Conservation (phyloP, 768 basidiomycete species). For the Mycena haematopus region DNA sequence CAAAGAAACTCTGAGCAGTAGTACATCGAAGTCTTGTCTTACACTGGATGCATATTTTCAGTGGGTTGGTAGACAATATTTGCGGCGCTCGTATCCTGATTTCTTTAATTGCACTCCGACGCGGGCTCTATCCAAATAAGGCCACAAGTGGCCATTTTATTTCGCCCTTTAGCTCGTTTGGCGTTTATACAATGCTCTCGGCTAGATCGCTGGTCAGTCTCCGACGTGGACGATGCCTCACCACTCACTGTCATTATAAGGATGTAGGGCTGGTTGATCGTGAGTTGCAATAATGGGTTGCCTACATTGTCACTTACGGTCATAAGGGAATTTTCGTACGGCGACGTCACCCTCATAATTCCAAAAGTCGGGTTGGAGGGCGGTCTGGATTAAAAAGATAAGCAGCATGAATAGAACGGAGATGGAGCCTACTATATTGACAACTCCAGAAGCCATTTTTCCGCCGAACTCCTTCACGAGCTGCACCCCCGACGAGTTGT, state of each 20-base stretch:
- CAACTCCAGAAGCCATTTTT: conserved; percentile 26
- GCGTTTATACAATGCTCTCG: conserved; percentile 14
- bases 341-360: conserved; percentile 32
- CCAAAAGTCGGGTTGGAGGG: conserved; percentile 28
- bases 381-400: conserved; percentile 13
- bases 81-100: too few relatives aligned
- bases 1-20: too few relatives aligned
- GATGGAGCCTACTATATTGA: conserved; percentile 23
- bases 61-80: too few relatives aligned
- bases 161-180: too few relatives aligned
- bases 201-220: conserved; percentile 5
- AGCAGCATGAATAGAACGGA: background rate
- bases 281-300: background rate
- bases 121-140: too few relatives aligned
- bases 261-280: conserved; percentile 27
- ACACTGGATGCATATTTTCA: too few relatives aligned
- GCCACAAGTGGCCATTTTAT: too few relatives aligned
- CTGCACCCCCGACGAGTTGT: conserved; percentile 30
- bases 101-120: too few relatives aligned
- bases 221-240: background rate
- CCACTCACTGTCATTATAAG: conserved; percentile 31
- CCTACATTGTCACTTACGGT: conserved; percentile 24
- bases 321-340: conserved; percentile 32
- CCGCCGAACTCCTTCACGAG: conserved; percentile 31
- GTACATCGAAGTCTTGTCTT: too few relatives aligned